Base-by-base conservation (phyloP, 805 yeast species). In the Pichia cephalocereana region DNA sequence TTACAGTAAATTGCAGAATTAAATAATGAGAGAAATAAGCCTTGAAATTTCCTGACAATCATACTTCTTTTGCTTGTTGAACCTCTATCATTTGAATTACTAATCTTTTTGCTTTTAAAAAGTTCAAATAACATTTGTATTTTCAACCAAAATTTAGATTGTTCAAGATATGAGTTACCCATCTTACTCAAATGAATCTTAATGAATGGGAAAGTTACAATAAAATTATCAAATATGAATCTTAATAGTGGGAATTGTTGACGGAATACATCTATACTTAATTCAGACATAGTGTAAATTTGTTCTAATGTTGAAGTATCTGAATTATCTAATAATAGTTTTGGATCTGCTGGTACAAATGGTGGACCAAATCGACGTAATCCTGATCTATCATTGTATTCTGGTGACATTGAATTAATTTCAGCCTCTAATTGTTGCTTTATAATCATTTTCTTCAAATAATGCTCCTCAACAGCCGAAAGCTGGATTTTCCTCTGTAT, bases 101-200 rank as follows among this genome's bases (percentile, higher is more conserved):
- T 80, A 44, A 91, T 78, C 40, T 79, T 77, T 61, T 86, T 79
- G 19, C 73, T 67, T 63, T 86, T 83, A 67, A 93, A 82, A 47
- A 82, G 76, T 60, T 89, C 95, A 58, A 83, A 77, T 58, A 90
- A 87, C 27, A 82, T 81, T 65, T 90, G 96, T 0, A 89, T 81
- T 43, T 83, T 82, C 42, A 78, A 77, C 96, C 97, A 91, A 58
- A 91, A 86, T 17, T 46, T 52, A 30, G 56, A 54, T 31, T 54
- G 53, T 19, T 54, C 51, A 7, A 45, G 46, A 38, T 50, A 46
- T 1, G 44, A 39, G 4, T 43, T 38, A 8, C 56, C 57, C 17
- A 54, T 40, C 26, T 54, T 54, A 26, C 52, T 49, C 47, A 65
- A 50, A 45, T 79, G 78, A 40, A 75, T 74, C 41, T 76, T 72